Conservation (phyloP, 2,329 filamentous ascomycete species). For the Eurotiales sp. region DNA sequence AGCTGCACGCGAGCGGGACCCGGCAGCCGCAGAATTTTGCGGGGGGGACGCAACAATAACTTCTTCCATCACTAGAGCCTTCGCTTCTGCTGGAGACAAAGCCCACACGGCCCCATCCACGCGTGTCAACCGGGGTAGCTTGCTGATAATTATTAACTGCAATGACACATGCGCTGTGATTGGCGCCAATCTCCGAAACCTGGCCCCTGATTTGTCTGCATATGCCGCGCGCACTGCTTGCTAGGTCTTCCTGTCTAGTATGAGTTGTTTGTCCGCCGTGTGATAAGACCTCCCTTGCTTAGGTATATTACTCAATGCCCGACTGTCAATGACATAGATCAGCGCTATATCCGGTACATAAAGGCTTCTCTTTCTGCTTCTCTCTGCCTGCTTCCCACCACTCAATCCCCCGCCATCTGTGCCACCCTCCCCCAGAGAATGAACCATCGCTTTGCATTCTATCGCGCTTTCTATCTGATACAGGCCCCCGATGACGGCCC, state of each 20-base stretch:
- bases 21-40: no score
- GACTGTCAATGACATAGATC: not conserved
- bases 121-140: no score
- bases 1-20: no score
- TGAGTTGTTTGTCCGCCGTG: not conserved
- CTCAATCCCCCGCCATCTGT: no score
- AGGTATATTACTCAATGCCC: no score
- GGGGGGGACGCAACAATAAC: no score
- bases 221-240: not conserved
- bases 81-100: no score
- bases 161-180: constrained; percentile 9
- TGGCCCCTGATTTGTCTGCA: not conserved
- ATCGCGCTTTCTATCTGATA: constrained; percentile 1
- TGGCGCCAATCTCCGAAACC: constrained; percentile 12
- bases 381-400: no score
- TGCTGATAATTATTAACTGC: not conserved
- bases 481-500: constrained; percentile 1
- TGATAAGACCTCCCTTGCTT: not conserved
- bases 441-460: constrained; percentile 3
- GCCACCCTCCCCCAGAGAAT: constrained; percentile 6
- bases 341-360: not conserved
- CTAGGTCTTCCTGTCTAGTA: not conserved
- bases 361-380: no score
- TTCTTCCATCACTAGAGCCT: no score
- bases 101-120: no score